phyloP scores from a whole-genome alignment of 2,329 filamentous ascomycete species.

The Penicillium sp. region DNA sequence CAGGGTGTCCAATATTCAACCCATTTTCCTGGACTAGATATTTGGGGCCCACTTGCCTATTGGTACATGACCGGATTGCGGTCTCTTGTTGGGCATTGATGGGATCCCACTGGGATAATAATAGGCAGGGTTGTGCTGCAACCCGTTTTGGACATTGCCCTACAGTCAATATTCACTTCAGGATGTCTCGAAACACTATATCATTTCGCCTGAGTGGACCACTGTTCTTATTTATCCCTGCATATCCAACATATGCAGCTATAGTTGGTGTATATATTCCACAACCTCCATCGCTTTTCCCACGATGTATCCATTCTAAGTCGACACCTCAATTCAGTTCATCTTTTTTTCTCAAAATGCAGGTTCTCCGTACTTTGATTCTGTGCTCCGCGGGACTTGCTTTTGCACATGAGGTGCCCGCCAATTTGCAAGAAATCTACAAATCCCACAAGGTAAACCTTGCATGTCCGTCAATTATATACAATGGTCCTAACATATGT shows the following conservation, averaged over 20 bases:
- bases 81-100: neutral
- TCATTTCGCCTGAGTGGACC: neutral
- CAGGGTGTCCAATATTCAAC: neutral
- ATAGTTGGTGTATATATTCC: neutral
- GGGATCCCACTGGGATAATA: neutral
- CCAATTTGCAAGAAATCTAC: conserved; percentile 22
- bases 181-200: neutral
- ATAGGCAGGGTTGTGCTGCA: neutral
- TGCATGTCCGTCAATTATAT: neutral
- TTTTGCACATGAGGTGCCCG: conserved; percentile 18
- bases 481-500: neutral
- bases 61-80: neutral
- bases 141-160: neutral
- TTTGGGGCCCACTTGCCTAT: neutral
- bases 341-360: neutral
- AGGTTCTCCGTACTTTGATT: neutral
- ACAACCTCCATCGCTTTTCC: neutral
- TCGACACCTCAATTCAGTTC: neutral
- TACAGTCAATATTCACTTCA: neutral
- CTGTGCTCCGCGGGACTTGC: conserved; percentile 1
- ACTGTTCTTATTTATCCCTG: neutral
- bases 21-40: neutral
- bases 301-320: neutral
- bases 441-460: conserved; percentile 18
- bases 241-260: neutral